Evolutionary conservation across 768 basidiomycete species (phyloP).

Genomic region (Phanerochaete sordida): DNA sequence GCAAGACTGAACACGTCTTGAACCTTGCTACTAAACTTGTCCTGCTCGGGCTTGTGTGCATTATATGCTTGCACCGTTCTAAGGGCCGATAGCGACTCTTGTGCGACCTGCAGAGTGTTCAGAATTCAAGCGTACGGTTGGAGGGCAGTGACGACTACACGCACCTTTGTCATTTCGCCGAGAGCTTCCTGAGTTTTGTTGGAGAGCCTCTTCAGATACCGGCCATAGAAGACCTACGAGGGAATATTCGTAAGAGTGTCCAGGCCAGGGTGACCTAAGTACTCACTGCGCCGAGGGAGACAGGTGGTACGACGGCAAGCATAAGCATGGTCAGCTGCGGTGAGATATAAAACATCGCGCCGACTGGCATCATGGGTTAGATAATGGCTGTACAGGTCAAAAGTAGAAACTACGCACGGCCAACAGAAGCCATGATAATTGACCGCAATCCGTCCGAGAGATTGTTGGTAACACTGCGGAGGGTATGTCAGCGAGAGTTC

Average conservation of each 20-base stretch:
- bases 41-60: constrained; percentile 71
- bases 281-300: constrained; percentile 79
- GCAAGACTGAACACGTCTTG: constrained; percentile 68
- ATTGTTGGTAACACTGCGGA: constrained; percentile 65
- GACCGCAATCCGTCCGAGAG: constrained; percentile 80
- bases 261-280: constrained; percentile 24
- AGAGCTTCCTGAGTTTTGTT: constrained; percentile 92
- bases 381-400: neutral
- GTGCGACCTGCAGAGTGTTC: constrained; percentile 55
- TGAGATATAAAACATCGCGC: constrained; percentile 93
- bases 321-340: constrained; percentile 87
- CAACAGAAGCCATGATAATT: constrained; percentile 90
- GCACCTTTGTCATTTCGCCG: constrained; percentile 86
- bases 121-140: neutral
- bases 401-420: constrained; percentile 51
- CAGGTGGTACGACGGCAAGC: constrained; percentile 88
- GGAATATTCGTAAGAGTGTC: constrained; percentile 1
- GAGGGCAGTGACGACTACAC: neutral
- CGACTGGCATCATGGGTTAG: constrained; percentile 47
- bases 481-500: neutral
- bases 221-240: constrained; percentile 85
- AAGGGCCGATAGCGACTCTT: constrained; percentile 84
- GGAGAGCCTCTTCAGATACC: constrained; percentile 89
- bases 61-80: constrained; percentile 93
- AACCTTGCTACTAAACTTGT: constrained; percentile 68